A percentile compares a stretch with the other conserved stretches of the same genome.
These are phyloP conservation scores for Salix udensis DNA, from an alignment of 345 rosid species.

Conservation along the genomic window DNA sequence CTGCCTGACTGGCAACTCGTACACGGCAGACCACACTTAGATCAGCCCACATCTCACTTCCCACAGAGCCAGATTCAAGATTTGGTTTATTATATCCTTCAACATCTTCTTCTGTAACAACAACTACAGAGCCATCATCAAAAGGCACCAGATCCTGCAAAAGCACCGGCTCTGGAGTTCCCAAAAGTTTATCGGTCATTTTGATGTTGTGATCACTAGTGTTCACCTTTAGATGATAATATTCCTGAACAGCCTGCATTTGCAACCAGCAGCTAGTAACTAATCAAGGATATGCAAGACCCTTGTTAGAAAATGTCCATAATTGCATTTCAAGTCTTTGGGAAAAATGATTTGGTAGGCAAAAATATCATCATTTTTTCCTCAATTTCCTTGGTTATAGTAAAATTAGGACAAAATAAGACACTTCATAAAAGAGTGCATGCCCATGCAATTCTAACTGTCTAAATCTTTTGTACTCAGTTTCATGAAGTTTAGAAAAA, in stretches of 20 bases:
- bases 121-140: slow-evolving; percentile 76
- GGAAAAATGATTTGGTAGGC: background rate
- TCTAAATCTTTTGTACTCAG: background rate
- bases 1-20: slow-evolving; percentile 55
- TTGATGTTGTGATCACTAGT: slow-evolving; percentile 18
- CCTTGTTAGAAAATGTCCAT: background rate
- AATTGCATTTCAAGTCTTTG: background rate
- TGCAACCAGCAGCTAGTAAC: background rate
- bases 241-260: slow-evolving; percentile 78
- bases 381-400: background rate
- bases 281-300: background rate
- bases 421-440: background rate
- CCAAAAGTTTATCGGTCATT: slow-evolving; percentile 23
- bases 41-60: slow-evolving; percentile 59
- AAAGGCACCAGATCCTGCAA: slow-evolving; percentile 51
- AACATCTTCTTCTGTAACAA: slow-evolving; percentile 77
- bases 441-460: background rate
- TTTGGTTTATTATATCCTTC: slow-evolving; percentile 61
- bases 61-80: slow-evolving; percentile 25
- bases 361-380: background rate
- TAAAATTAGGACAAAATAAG: background rate
- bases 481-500: background rate
- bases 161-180: slow-evolving; percentile 17
- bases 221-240: slow-evolving; percentile 51
- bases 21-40: slow-evolving; percentile 61